These are phyloP conservation scores for Cupressus sempervirens DNA, from an alignment of 75 land plant genomes.

Conservation along the genomic window DNA sequence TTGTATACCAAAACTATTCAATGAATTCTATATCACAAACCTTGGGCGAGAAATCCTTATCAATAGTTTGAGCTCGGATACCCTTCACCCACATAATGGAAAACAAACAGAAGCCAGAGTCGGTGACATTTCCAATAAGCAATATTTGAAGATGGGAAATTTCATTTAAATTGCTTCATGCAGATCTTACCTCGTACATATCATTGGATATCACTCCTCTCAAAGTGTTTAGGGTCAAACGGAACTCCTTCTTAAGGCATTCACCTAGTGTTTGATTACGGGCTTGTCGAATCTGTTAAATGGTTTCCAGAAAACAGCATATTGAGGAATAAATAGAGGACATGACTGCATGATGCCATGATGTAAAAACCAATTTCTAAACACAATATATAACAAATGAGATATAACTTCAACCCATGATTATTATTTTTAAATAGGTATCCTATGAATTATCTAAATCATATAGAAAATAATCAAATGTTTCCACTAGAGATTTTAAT, in stretches of 20 bases:
- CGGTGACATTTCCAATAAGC: background rate
- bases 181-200: slow-evolving; percentile 72
- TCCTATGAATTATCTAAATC: background rate
- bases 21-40: slow-evolving; percentile 23
- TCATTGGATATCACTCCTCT: slow-evolving; percentile 61
- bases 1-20: background rate
- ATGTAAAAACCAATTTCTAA: too few relatives aligned
- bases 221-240: slow-evolving; percentile 69
- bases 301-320: background rate
- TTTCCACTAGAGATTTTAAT: too few relatives aligned
- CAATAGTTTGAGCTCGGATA: slow-evolving; percentile 73
- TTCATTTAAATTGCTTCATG: background rate
- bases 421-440: background rate
- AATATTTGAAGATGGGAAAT: background rate
- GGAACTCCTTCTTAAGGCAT: slow-evolving; percentile 76
- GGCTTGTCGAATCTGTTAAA: slow-evolving; percentile 66
- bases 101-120: background rate
- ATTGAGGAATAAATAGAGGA: too few relatives aligned
- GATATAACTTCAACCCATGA: too few relatives aligned
- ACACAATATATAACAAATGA: too few relatives aligned
- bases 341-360: too few relatives aligned
- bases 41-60: slow-evolving; percentile 92
- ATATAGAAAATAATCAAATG: background rate
- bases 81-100: slow-evolving; percentile 49
- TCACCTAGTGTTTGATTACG: slow-evolving; percentile 59